Evolutionary conservation across 352 stramenopile species (phyloP).

Genomic region (Globisporangium sylvaticum): DNA sequence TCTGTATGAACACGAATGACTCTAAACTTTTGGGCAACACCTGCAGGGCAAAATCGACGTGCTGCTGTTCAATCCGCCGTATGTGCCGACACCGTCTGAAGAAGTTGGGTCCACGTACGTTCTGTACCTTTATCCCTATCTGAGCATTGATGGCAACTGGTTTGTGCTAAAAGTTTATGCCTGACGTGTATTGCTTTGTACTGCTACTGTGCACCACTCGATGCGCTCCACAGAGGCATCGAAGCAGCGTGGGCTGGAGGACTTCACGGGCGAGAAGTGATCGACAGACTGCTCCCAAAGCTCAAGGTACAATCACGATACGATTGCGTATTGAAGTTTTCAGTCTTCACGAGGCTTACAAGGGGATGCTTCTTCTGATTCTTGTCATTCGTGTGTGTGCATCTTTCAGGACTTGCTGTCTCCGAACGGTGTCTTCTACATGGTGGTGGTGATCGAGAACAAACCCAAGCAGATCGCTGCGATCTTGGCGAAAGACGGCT

Average conservation of each 20-base stretch:
- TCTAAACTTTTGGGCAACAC: too few relatives aligned
- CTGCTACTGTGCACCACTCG: background rate
- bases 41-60: constrained; percentile 83
- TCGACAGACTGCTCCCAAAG: constrained; percentile 93
- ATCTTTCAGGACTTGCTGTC: constrained; percentile 58
- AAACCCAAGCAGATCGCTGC: constrained; percentile 90
- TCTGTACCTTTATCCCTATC: background rate
- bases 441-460: constrained; percentile 98
- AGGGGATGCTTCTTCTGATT: background rate
- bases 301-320: constrained; percentile 53
- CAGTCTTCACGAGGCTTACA: background rate
- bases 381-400: background rate
- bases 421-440: constrained; percentile 90
- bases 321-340: too few relatives aligned
- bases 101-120: constrained; percentile 91
- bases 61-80: constrained; percentile 98
- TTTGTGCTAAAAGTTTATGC: background rate
- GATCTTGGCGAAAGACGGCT: constrained; percentile 63
- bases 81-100: constrained; percentile 95
- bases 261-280: constrained; percentile 90
- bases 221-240: constrained; percentile 72
- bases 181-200: background rate
- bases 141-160: background rate
- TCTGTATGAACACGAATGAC: background rate
- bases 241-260: constrained; percentile 96